phyloP scores from a whole-genome alignment of 192 early-diverging fungal species.

The Powellomyces hirtus region DNA sequence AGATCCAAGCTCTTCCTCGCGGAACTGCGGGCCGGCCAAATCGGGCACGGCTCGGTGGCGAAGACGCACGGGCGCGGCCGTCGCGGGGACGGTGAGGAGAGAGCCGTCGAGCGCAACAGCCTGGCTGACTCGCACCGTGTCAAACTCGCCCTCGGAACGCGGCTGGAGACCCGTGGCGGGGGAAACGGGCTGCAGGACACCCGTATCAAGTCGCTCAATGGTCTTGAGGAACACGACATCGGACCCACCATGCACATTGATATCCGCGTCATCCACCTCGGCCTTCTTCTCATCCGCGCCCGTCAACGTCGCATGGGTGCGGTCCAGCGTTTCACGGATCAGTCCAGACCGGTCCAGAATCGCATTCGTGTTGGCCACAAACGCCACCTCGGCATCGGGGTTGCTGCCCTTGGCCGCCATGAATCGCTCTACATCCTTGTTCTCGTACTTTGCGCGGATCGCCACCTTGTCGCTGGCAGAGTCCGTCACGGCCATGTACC shows the following conservation, averaged over 20 bases:
- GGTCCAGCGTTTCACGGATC: not conserved
- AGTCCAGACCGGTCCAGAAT: not conserved
- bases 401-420: not conserved
- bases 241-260: not conserved
- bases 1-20: not conserved
- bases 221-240: conserved; percentile 1
- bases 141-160: no score
- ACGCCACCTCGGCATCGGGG: not conserved
- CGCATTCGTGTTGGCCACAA: conserved; percentile 1
- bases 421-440: not conserved
- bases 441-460: not conserved
- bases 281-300: not conserved
- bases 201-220: no score
- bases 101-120: not conserved
- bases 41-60: conserved; percentile 1
- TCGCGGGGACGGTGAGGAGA: not conserved
- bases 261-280: not conserved
- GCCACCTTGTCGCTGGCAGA: not conserved
- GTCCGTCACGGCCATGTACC: conserved; percentile 1
- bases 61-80: not conserved
- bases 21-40: not conserved
- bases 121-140: no score
- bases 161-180: no score
- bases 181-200: no score
- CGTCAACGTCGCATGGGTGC: not conserved